phyloP scores from a whole-genome alignment of 1,139 yeast species.

The Debaryomyces coudertii region DNA sequence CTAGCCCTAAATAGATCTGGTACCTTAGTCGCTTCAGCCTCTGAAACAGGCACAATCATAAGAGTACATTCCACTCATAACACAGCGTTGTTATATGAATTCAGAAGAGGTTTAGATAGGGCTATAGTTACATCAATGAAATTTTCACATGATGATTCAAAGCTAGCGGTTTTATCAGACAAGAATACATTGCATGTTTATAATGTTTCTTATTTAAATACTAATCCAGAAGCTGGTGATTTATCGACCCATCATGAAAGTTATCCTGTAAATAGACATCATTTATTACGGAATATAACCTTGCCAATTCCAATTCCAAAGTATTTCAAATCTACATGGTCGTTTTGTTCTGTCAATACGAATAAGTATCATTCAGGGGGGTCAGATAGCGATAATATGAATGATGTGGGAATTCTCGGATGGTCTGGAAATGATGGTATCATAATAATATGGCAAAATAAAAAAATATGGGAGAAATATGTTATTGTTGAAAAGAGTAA shows the following conservation, averaged over 20 bases:
- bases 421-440: constrained; percentile 76
- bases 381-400: constrained; percentile 24
- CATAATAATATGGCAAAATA: constrained; percentile 69
- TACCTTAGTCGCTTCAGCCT: constrained; percentile 81
- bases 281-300: constrained; percentile 68
- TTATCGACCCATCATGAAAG: constrained; percentile 2
- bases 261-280: constrained; percentile 57
- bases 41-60: constrained; percentile 84
- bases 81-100: constrained; percentile 77
- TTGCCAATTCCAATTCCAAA: constrained; percentile 61
- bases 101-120: constrained; percentile 84
- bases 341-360: constrained; percentile 79
- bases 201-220: constrained; percentile 38
- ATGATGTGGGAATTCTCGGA: constrained; percentile 70
- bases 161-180: constrained; percentile 84
- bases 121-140: constrained; percentile 83
- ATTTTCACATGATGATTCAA: constrained; percentile 74
- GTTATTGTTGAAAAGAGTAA: constrained; percentile 53
- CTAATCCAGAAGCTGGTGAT: neutral
- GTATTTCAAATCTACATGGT: constrained; percentile 88
- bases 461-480: constrained; percentile 85
- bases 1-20: constrained; percentile 75
- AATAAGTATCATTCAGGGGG: constrained; percentile 40
- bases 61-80: constrained; percentile 75
- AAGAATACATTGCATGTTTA: constrained; percentile 87